Evolutionary conservation across 1,284 basidiomycete species (phyloP).

Genomic region (Amylostereum chailletii): DNA sequence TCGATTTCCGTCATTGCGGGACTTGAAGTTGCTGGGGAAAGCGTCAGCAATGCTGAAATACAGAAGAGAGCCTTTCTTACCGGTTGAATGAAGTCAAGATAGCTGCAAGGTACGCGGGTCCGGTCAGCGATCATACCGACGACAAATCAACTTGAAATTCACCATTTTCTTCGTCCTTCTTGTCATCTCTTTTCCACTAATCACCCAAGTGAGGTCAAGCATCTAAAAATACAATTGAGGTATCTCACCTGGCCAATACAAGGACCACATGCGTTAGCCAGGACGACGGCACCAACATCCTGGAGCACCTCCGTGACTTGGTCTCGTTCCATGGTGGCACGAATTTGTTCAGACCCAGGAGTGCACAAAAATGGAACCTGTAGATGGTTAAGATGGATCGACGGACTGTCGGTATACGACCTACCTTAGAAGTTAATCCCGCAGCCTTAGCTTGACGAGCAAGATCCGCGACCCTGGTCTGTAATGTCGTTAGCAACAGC

Average conservation of each 20-base stretch:
- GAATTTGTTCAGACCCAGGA: slow-evolving; percentile 95
- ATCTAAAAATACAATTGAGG: slow-evolving; percentile 1
- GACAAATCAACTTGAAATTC: slow-evolving; percentile 14
- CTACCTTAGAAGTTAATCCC: slow-evolving; percentile 72
- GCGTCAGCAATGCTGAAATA: slow-evolving; percentile 5
- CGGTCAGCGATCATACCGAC: not conserved
- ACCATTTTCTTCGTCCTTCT: slow-evolving; percentile 90
- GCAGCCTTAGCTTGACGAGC: slow-evolving; percentile 85
- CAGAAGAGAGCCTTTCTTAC: slow-evolving; percentile 19
- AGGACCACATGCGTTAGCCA: slow-evolving; percentile 98
- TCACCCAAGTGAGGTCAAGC: slow-evolving; percentile 5
- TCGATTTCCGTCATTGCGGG: slow-evolving; percentile 93
- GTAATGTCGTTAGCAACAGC: not conserved
- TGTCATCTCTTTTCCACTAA: slow-evolving; percentile 91
- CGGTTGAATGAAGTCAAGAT: slow-evolving; percentile 98
- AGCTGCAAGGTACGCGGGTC: slow-evolving; percentile 35
- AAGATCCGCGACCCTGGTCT: slow-evolving; percentile 86
- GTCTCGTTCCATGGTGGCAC: slow-evolving; percentile 96
- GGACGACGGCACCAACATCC: slow-evolving; percentile 83
- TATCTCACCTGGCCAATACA: slow-evolving; percentile 86
- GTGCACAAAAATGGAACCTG: slow-evolving; percentile 94
- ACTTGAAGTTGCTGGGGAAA: slow-evolving; percentile 77
- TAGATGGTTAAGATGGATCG: not conserved
- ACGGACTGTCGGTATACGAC: not conserved
- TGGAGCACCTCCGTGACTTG: slow-evolving; percentile 75